These are phyloP conservation scores for Phytophthora constricta DNA, from an alignment of 352 stramenopile species.

Conservation along the genomic window DNA sequence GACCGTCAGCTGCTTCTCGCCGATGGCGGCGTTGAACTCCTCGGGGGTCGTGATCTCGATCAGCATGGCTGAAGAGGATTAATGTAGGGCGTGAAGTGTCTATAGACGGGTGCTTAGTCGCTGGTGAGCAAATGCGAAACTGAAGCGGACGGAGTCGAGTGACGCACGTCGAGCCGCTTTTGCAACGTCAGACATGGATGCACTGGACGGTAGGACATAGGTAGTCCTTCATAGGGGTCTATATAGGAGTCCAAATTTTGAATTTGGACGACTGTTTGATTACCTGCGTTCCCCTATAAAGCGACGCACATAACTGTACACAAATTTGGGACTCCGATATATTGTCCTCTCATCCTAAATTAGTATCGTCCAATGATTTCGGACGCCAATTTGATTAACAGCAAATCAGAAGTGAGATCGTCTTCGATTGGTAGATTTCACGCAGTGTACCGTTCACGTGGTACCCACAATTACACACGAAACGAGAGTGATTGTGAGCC, in stretches of 20 bases:
- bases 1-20: conserved; percentile 58
- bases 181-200: conserved; percentile 40
- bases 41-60: conserved; percentile 54
- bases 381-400: too few species aligned
- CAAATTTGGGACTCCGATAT: too few species aligned
- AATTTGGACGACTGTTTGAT: too few species aligned
- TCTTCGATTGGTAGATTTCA: background rate
- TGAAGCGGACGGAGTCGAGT: conserved; percentile 19
- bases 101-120: background rate
- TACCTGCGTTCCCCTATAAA: too few species aligned
- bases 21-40: conserved; percentile 56
- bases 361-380: too few species aligned
- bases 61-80: conserved; percentile 21
- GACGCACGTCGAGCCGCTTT: conserved; percentile 21
- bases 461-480: conserved; percentile 14
- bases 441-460: background rate
- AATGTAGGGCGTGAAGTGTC: background rate
- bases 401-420: too few species aligned
- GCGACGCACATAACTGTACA: too few species aligned
- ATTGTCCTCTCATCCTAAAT: too few species aligned
- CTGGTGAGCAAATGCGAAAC: conserved; percentile 29
- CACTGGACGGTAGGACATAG: conserved; percentile 23
- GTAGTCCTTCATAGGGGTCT: too few species aligned
- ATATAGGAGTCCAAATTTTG: too few species aligned
- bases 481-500: background rate